Conservation (phyloP, 2,329 filamentous ascomycete species). For the Fusarium incarnatum region DNA sequence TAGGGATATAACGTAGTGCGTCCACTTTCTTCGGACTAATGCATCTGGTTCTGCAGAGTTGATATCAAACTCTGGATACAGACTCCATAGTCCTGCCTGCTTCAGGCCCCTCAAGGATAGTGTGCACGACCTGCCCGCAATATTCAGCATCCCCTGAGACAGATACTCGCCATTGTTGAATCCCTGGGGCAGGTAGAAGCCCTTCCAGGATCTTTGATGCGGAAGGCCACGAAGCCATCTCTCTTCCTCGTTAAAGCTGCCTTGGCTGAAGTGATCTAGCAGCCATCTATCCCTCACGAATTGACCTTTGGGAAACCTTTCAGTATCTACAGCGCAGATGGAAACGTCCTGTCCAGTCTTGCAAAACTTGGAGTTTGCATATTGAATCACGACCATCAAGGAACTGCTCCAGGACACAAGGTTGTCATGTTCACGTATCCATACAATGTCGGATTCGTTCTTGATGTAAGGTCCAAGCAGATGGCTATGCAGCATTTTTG, state of each 20-base stretch:
- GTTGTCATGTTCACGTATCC: fast-evolving
- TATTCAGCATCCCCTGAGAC: background rate
- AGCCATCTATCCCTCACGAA: background rate
- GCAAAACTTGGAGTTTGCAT: background rate
- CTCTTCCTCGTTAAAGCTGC: too few species aligned
- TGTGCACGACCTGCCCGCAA: background rate
- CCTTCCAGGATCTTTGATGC: too few species aligned
- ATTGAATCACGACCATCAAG: background rate
- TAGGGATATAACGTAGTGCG: too few species aligned
- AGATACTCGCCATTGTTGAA: background rate
- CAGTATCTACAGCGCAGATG: background rate
- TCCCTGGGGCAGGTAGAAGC: too few species aligned
- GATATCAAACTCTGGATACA: background rate
- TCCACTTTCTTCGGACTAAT: too few species aligned
- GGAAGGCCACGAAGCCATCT: too few species aligned
- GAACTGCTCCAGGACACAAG: background rate
- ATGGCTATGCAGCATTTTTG: background rate
- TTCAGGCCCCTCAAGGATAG: fast-evolving
- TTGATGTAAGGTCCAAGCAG: fast-evolving
- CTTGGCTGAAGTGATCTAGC: too few species aligned
- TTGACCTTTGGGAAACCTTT: background rate
- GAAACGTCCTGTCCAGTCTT: background rate
- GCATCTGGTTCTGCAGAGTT: fast-evolving
- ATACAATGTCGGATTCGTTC: fast-evolving
- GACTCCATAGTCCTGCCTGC: fast-evolving